phyloP scores from a whole-genome alignment of 495 filamentous ascomycete genomes.

The Podospora pseudopauciseta region DNA sequence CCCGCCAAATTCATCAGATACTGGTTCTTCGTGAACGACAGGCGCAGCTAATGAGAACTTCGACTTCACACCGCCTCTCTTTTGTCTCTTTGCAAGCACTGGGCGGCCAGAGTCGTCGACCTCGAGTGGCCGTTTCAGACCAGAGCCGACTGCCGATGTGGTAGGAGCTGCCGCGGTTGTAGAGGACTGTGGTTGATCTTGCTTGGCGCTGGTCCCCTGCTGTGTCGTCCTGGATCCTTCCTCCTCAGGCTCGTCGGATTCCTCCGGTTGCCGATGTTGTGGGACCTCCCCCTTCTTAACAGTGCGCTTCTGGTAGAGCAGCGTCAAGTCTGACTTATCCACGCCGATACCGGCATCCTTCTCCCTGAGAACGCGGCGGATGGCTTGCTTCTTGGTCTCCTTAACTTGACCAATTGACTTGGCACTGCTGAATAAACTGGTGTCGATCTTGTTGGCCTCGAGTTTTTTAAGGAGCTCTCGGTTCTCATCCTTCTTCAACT shows the following conservation, averaged over 20 bases:
- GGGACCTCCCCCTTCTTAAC: conserved; percentile 13
- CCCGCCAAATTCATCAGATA: conserved; percentile 41
- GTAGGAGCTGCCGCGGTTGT: conserved; percentile 12
- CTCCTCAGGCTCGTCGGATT: conserved; percentile 31
- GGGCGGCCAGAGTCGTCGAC: conserved; percentile 72
- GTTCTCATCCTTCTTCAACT: conserved; percentile 92
- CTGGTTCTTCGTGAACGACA: conserved; percentile 17
- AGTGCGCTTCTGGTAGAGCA: conserved; percentile 34
- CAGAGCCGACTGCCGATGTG: conserved; percentile 58
- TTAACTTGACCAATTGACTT: conserved; percentile 65
- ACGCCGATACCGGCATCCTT: conserved; percentile 54
- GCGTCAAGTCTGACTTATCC: conserved; percentile 35
- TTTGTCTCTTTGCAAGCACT: conserved; percentile 67
- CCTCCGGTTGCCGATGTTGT: conserved; percentile 26
- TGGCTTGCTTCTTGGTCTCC: conserved; percentile 63
- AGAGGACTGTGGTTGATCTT: conserved; percentile 5
- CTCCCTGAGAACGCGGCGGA: conserved; percentile 58
- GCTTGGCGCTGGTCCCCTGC: neutral
- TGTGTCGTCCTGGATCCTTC: conserved; percentile 14
- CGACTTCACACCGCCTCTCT: conserved; percentile 50
- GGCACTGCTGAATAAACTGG: conserved; percentile 69
- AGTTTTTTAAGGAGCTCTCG: conserved; percentile 78
- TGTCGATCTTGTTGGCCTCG: conserved; percentile 73
- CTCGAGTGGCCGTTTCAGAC: conserved; percentile 83
- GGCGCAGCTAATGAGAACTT: conserved; percentile 36